phyloP scores from a whole-genome alignment of 2,329 filamentous ascomycete species.

The Neodidymelliopsis sp. region DNA sequence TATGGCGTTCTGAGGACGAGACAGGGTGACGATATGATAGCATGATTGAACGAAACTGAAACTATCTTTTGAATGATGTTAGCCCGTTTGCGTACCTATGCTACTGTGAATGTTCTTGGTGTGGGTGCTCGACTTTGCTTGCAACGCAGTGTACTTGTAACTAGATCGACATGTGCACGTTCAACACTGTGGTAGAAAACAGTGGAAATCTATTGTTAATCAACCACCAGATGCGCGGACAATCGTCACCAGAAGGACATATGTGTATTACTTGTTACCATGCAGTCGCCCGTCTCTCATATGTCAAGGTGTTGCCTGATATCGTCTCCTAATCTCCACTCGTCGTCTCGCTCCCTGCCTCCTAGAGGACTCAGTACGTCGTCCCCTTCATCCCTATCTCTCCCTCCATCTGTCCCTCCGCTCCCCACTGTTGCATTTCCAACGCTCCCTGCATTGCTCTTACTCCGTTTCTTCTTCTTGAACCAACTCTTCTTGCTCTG shows the following conservation, averaged over 20 bases:
- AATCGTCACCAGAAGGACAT: too few relatives aligned
- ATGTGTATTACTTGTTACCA: too few relatives aligned
- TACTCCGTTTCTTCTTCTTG: conserved; percentile 39
- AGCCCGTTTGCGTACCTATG: neutral
- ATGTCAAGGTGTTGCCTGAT: conserved; percentile 79
- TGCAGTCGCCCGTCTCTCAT: too few relatives aligned
- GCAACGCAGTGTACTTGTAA: too few relatives aligned
- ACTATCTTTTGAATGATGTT: neutral
- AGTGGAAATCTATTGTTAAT: too few relatives aligned
- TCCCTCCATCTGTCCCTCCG: conserved; percentile 36
- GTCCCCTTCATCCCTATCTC: conserved; percentile 52
- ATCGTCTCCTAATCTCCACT: conserved; percentile 85
- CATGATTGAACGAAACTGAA: conserved; percentile 1
- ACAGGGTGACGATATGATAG: neutral
- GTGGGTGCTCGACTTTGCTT: too few relatives aligned
- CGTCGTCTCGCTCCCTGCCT: conserved; percentile 59
- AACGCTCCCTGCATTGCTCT: conserved; percentile 40
- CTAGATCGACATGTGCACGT: too few relatives aligned
- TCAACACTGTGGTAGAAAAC: too few relatives aligned
- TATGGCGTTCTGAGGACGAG: neutral
- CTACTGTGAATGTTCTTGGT: too few relatives aligned
- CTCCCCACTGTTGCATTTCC: conserved; percentile 41
- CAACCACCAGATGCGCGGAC: too few relatives aligned
- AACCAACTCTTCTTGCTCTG: conserved; percentile 48
- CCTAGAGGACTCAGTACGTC: conserved; percentile 60